These are phyloP conservation scores for Calonectria pteridis DNA, from an alignment of 2,329 filamentous ascomycete species.

Conservation along the genomic window DNA sequence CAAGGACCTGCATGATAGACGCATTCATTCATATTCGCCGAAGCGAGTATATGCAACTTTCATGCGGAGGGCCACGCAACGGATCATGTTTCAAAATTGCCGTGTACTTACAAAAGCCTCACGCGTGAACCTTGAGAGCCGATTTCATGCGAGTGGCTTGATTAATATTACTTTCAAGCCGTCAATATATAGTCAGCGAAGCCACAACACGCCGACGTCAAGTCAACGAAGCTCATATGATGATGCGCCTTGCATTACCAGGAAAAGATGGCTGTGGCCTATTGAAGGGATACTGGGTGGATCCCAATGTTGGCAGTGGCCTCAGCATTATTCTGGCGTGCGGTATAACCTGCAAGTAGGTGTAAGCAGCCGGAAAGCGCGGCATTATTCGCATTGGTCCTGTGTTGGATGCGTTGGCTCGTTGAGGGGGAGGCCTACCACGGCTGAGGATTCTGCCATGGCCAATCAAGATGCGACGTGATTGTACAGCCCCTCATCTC, in stretches of 20 bases:
- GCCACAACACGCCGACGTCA: too few species aligned
- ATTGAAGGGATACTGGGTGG: too few species aligned
- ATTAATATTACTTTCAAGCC: too few species aligned
- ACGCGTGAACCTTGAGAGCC: not conserved
- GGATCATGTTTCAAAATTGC: not conserved
- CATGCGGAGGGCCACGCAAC: not conserved
- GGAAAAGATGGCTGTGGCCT: too few species aligned
- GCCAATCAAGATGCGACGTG: not conserved
- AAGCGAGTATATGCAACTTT: not conserved
- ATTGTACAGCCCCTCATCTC: not conserved
- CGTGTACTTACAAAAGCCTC: slow-evolving; percentile 9
- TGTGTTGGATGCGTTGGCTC: not conserved
- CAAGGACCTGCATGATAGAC: not conserved
- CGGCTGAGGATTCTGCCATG: too few species aligned
- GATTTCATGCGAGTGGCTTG: too few species aligned
- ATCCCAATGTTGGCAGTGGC: too few species aligned
- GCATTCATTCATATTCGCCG: slow-evolving; percentile 20
- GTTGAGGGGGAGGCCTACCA: not conserved
- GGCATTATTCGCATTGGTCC: not conserved
- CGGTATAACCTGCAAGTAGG: too few species aligned
- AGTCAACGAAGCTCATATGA: too few species aligned
- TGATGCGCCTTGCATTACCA: too few species aligned
- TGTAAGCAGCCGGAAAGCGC: not conserved
- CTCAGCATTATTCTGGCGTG: too few species aligned
- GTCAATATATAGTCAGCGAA: too few species aligned